Conservation (phyloP, 2,329 filamentous ascomycete genomes). For the Cladophialophora yegresii region DNA sequence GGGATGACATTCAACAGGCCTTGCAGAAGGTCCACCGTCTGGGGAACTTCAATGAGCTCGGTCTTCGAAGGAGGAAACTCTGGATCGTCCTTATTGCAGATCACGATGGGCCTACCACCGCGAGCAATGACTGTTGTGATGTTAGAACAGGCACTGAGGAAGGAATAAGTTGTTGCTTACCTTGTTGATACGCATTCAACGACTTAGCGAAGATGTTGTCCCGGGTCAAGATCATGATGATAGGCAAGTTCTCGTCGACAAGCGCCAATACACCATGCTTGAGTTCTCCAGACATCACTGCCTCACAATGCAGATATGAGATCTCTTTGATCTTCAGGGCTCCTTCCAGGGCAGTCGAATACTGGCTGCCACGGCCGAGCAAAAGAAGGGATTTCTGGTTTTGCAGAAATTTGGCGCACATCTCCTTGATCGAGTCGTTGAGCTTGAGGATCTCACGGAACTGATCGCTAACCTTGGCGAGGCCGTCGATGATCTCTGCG, state of each 20-base stretch:
- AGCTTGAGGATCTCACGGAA: slow-evolving; percentile 90
- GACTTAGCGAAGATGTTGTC: slow-evolving; percentile 97
- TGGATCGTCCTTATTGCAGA: slow-evolving; percentile 86
- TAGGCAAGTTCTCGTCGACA: slow-evolving; percentile 96
- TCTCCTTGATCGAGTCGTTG: slow-evolving; percentile 88
- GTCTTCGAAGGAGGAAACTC: slow-evolving; percentile 88
- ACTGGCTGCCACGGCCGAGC: slow-evolving; percentile 92
- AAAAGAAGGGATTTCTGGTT: slow-evolving; percentile 95
- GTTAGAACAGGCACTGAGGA: slow-evolving; percentile 39
- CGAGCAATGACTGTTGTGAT: slow-evolving; percentile 77
- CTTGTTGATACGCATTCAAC: slow-evolving; percentile 98
- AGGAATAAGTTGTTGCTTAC: slow-evolving; percentile 50
- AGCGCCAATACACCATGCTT: slow-evolving; percentile 98
- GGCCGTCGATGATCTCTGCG: slow-evolving; percentile 93
- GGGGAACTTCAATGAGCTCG: slow-evolving; percentile 95
- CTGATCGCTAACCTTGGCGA: slow-evolving; percentile 82
- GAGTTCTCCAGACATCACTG: slow-evolving; percentile 98
- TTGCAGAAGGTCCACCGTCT: slow-evolving; percentile 92
- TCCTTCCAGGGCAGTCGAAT: slow-evolving; percentile 92
- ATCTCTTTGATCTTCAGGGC: slow-evolving; percentile 99
- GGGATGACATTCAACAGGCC: slow-evolving; percentile 97
- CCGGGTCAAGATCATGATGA: slow-evolving; percentile 98
- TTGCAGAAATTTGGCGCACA: slow-evolving; percentile 91
- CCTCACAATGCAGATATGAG: slow-evolving; percentile 98
- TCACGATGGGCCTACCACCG: slow-evolving; percentile 93